Evolutionary conservation across 768 basidiomycete genomes (phyloP), one percentile per base, ranked within the genome.

Genomic region (Amanita exitialis): DNA sequence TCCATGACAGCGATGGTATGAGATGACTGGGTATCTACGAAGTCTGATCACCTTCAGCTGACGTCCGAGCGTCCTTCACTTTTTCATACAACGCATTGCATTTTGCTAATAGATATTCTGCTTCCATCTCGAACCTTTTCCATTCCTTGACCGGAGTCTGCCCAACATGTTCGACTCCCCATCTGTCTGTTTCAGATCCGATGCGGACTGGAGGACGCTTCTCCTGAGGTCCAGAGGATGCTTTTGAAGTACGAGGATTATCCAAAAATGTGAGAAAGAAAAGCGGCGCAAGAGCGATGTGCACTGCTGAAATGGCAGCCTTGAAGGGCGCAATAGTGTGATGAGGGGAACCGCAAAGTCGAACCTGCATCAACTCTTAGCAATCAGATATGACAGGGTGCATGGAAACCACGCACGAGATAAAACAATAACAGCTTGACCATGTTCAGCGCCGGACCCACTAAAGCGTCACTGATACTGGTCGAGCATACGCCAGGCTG

Each of bases 401-500:
- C 18, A 47, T 12, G 35, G 8, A 50, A 16, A 38, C 23, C 32
- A 58, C 85, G 56, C 59, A 87, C 86, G 0, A 89, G 12, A 58
- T 84, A 87, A 61, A 88, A 86, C 6, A 70, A 18, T 12, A 76
- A 32, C 0, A 76, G 55, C 69, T 84, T 85, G 25, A 78, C 48
- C 0, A 69, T 47, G 41, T 78, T 66, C 28, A 71, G 61, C 28
- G 81, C 58, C 6, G 72, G 66, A 28, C 72, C 69, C 36, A 77
- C 63, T 20, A 83, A 58, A 0, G 67, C 72, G 13, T 58, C 59
- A 43, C 74, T 72, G 55, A 91, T 80, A 42, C 79, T 80, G 0
- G 87, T 87, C 34, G 71, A 69, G 41, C 74, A 80, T 15, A 90
- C 72, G 3, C 86, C 88, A 1, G 90, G 90, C 45, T 87, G 77